Conservation (phyloP, 495 filamentous ascomycete species). For the Hypoxylon lienhwacheense region DNA sequence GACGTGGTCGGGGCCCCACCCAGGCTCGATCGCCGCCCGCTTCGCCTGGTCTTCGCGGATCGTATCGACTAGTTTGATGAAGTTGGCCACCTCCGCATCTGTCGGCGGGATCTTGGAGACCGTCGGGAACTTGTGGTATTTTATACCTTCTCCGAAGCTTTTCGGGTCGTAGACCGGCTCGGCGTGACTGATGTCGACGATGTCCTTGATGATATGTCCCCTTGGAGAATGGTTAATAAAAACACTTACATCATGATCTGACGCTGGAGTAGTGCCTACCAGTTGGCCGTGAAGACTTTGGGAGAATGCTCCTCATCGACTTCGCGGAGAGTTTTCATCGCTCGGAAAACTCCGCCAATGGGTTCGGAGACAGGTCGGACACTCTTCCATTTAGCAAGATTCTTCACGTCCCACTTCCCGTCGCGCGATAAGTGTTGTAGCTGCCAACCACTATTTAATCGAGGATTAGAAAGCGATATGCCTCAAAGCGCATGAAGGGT, state of each 20-base stretch:
- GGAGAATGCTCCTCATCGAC: slow-evolving; percentile 84
- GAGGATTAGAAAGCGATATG: slow-evolving; percentile 4
- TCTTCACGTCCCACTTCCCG: slow-evolving; percentile 98
- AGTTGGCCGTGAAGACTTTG: slow-evolving; percentile 67
- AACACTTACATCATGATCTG: background rate
- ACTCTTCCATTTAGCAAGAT: slow-evolving; percentile 85
- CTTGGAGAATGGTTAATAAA: slow-evolving; percentile 26
- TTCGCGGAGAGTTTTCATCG: slow-evolving; percentile 86
- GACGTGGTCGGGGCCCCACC: slow-evolving; percentile 45
- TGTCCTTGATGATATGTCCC: slow-evolving; percentile 63
- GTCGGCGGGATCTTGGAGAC: slow-evolving; percentile 90
- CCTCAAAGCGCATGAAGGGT: background rate
- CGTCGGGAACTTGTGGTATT: slow-evolving; percentile 86
- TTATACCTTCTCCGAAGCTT: slow-evolving; percentile 74
- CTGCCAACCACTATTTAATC: slow-evolving; percentile 70
- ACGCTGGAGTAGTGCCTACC: slow-evolving; percentile 37
- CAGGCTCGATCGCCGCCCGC: slow-evolving; percentile 46
- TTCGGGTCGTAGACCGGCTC: slow-evolving; percentile 80
- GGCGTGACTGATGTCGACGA: slow-evolving; percentile 88
- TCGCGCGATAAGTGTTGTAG: slow-evolving; percentile 79
- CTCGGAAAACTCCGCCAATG: slow-evolving; percentile 75
- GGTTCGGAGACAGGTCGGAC: slow-evolving; percentile 75
- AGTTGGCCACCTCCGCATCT: slow-evolving; percentile 70
- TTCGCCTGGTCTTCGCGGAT: slow-evolving; percentile 56
- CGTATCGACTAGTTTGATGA: slow-evolving; percentile 76